Base-by-base conservation (phyloP, 176 grass and related monocot species). In the Oryza glaberrima region DNA sequence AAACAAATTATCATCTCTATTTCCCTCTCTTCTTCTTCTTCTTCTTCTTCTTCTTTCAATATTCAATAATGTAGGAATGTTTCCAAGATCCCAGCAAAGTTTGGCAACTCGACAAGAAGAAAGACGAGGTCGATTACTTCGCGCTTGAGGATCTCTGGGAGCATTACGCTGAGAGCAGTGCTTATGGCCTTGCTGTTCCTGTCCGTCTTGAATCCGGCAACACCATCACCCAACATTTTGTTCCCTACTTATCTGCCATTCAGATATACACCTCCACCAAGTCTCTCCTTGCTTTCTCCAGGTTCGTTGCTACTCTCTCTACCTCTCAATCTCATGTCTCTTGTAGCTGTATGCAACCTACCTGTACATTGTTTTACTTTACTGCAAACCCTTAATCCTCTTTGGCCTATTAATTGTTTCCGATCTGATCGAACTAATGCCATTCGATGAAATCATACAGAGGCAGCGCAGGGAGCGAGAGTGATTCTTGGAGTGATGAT, bases 401-500 rank as follows among this genome's bases (percentile, higher is more conserved):
- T 32, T 2, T 67, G 23, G 48, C 3, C 40, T 41, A 41, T 41
- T 40, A 40, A 40, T 40, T 8, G 40, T 41, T 41, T 8, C 7
- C 40, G 40, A 41, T 41, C 0, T 7, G 40, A 41, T 41, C 40
- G 1, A 41, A 41, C 7, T 41, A 41, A 41, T 7, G 7, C 7
- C 40, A 41, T 41, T 41, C 40, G 40, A 41, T 49, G n/a, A 12
- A 66, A 65, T 35, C 32, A 30, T 0, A 15, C 73, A 88, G 72
- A 46, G 4, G 47, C 47, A 78, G 75, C 48, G 67, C 23, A 67
- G 67, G 51, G 6, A 93, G 89, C 16, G 94, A 93, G 84, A 88
- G 74, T 4, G 94, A 97, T 82, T 96, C 88, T 7, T 97, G 76
- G 78, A 97, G 91, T 12, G 91, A 91, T 35, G 94, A 91, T 36